These are phyloP conservation scores for Arctium minus DNA, from an alignment of 129 eudicot genomes.

Conservation along the genomic window DNA sequence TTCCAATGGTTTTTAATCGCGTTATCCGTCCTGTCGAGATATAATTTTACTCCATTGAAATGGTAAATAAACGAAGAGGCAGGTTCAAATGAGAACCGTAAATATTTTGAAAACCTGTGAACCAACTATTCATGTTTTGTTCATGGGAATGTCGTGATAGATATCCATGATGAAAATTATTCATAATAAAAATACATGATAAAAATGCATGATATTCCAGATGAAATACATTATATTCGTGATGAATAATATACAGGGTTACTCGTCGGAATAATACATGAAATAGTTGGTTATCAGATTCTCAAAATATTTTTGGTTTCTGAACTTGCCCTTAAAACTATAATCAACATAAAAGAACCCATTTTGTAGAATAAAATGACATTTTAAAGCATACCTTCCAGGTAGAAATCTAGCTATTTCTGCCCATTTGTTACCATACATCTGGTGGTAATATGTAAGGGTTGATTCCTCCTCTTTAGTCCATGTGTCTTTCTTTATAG, in stretches of 20 bases:
- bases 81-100: background rate
- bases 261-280: background rate
- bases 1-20: slow-evolving; percentile 66
- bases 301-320: background rate
- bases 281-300: background rate
- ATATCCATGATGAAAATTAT: background rate
- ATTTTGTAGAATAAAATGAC: background rate
- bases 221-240: background rate
- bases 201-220: background rate
- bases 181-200: background rate
- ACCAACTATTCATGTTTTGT: background rate
- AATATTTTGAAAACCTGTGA: background rate
- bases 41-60: background rate
- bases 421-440: slow-evolving; percentile 70
- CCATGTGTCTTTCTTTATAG: slow-evolving; percentile 60
- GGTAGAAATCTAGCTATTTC: slow-evolving; percentile 55
- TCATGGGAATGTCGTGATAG: background rate
- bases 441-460: slow-evolving; percentile 40
- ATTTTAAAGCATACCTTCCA: slow-evolving; percentile 47
- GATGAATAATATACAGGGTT: background rate
- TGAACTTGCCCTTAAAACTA: background rate
- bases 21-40: slow-evolving; percentile 46
- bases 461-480: slow-evolving; percentile 48
- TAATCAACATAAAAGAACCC: background rate
- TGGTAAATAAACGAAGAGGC: background rate